Evolutionary conservation across 2,329 filamentous ascomycete species (phyloP).

Genomic region (Penicillium hordei): DNA sequence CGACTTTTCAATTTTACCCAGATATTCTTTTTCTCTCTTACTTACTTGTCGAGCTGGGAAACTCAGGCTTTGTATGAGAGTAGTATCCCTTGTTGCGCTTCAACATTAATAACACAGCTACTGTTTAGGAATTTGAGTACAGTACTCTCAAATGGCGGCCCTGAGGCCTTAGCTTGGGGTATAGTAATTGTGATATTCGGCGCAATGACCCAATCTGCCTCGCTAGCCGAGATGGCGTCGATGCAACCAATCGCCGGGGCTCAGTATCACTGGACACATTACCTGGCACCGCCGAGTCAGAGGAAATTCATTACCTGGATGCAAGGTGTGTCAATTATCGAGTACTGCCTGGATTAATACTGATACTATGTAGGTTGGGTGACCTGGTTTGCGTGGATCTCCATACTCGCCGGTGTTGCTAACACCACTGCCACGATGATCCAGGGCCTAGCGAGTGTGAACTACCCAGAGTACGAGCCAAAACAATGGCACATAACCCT

Average conservation of each 20-base stretch:
- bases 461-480: conserved; percentile 34
- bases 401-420: conserved; percentile 34
- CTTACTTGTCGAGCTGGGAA: conserved; percentile 15
- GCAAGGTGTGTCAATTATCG: conserved; percentile 26
- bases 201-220: conserved; percentile 26
- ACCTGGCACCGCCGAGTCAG: conserved; percentile 31
- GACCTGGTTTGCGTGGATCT: conserved; percentile 46
- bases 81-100: background rate
- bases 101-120: background rate
- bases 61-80: conserved; percentile 12
- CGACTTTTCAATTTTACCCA: conserved; percentile 15
- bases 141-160: conserved; percentile 23
- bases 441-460: conserved; percentile 33
- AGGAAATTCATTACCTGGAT: conserved; percentile 36
- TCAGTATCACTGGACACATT: conserved; percentile 46
- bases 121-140: conserved; percentile 4
- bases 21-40: conserved; percentile 15
- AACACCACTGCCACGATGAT: conserved; percentile 40
- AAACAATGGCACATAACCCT: conserved; percentile 43
- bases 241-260: conserved; percentile 45
- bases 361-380: conserved; percentile 36
- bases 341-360: no score
- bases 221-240: conserved; percentile 44
- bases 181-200: conserved; percentile 27
- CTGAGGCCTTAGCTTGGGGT: conserved; percentile 29